phyloP scores from a whole-genome alignment of 805 yeast genomes.

The Sugiyamaella chiloensis region DNA sequence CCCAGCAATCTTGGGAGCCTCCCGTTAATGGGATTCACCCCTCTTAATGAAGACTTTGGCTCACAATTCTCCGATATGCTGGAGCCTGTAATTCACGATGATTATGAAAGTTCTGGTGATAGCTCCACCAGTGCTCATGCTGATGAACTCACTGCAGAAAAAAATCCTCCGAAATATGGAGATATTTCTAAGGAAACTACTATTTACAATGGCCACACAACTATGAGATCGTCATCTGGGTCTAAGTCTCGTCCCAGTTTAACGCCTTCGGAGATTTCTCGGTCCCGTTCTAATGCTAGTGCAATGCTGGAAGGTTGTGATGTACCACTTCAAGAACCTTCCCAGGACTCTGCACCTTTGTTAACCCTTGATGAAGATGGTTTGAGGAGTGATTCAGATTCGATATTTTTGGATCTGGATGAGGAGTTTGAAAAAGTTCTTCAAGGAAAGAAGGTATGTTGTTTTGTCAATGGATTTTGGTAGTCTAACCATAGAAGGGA shows the following conservation, averaged over 20 bases:
- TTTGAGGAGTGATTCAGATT: slow-evolving; percentile 14
- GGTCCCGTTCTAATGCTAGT: slow-evolving; percentile 11
- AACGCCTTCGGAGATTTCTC: slow-evolving; percentile 22
- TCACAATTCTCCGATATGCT: slow-evolving; percentile 20
- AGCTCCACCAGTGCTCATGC: neutral
- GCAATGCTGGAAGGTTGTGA: neutral
- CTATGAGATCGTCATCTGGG: slow-evolving; percentile 24
- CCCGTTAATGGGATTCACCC: slow-evolving; percentile 9
- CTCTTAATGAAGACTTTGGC: slow-evolving; percentile 22
- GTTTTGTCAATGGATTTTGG: neutral
- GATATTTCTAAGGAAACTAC: neutral
- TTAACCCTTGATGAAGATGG: slow-evolving; percentile 19
- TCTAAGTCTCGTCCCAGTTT: slow-evolving; percentile 21
- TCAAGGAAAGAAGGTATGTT: slow-evolving; percentile 21
- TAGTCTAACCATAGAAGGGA: slow-evolving; percentile 20
- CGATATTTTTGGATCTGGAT: slow-evolving; percentile 25
- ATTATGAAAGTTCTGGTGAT: slow-evolving; percentile 1
- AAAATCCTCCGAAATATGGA: too few relatives aligned
- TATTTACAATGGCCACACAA: slow-evolving; percentile 4
- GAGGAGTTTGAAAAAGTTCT: slow-evolving; percentile 26
- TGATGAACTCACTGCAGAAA: neutral
- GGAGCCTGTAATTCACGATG: neutral
- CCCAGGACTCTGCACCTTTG: slow-evolving; percentile 19
- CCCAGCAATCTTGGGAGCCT: neutral
- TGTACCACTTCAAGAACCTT: neutral